Percentiles rank a stretch among this genome's conserved stretches.
Evolutionary conservation across 345 rosid genomes (phyloP).

Genomic region (Leavenworthia alabamica): DNA sequence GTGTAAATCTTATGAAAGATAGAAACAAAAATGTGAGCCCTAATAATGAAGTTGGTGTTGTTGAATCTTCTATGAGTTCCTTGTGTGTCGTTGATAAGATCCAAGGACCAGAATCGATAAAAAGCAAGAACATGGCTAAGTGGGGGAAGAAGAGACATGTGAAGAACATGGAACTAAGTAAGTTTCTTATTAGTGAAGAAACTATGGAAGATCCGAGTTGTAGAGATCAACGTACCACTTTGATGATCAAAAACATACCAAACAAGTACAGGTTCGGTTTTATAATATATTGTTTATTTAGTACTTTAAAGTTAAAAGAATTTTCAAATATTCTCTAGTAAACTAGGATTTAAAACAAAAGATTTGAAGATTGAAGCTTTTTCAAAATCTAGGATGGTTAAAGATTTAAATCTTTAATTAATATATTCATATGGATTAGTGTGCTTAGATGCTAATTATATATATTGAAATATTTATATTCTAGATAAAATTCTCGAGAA

Average conservation of each 20-base stretch:
- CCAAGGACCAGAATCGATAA: conserved; percentile 14
- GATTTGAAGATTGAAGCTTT: conserved; percentile 19
- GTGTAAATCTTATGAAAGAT: not conserved
- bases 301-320: not conserved
- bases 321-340: not conserved
- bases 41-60: conserved; percentile 2
- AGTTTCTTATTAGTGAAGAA: conserved; percentile 69
- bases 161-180: conserved; percentile 49
- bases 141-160: conserved; percentile 50
- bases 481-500: conserved; percentile 30
- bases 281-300: not conserved
- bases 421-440: conserved; percentile 29
- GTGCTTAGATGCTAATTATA: conserved; percentile 18
- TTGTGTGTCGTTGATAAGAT: conserved; percentile 31
- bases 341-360: not conserved
- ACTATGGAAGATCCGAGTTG: conserved; percentile 35
- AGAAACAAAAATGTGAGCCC: conserved; percentile 14
- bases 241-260: conserved; percentile 38
- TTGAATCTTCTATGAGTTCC: conserved; percentile 35
- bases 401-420: conserved; percentile 20
- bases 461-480: conserved; percentile 28
- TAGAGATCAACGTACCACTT: conserved; percentile 37
- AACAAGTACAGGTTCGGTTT: conserved; percentile 34
- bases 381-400: not conserved
- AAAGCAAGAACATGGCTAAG: conserved; percentile 23